Evolutionary conservation across 495 filamentous ascomycete species (phyloP).

Genomic region (Acidomyces sp.): DNA sequence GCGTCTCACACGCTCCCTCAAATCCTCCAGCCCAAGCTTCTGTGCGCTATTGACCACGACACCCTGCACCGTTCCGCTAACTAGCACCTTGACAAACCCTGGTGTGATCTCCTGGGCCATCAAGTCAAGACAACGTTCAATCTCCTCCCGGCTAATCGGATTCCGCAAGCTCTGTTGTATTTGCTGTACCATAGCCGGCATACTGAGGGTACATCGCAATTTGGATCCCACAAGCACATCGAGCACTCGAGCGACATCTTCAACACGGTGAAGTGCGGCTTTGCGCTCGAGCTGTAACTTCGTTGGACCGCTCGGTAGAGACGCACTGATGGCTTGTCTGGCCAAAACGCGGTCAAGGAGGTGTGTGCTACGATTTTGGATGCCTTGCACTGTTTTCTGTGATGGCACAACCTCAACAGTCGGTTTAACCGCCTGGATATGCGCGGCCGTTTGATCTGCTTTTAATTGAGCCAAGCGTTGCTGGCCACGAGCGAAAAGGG

Average conservation of each 20-base stretch:
- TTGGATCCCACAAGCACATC: slow-evolving; percentile 35
- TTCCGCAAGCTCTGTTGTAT: slow-evolving; percentile 48
- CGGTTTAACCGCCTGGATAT: slow-evolving; percentile 31
- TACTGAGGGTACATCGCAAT: slow-evolving; percentile 42
- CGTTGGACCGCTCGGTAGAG: slow-evolving; percentile 29
- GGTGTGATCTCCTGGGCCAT: slow-evolving; percentile 48
- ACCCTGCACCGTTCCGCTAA: slow-evolving; percentile 41
- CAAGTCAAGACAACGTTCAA: slow-evolving; percentile 39
- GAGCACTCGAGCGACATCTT: slow-evolving; percentile 48
- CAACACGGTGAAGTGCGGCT: slow-evolving; percentile 45
- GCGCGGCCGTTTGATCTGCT: slow-evolving; percentile 29
- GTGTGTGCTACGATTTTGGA: slow-evolving; percentile 21
- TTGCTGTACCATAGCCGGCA: slow-evolving; percentile 44
- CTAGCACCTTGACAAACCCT: slow-evolving; percentile 46
- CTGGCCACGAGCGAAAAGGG: slow-evolving; percentile 42
- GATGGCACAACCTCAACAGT: slow-evolving; percentile 11
- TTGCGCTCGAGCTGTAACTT: slow-evolving; percentile 40
- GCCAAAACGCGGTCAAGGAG: slow-evolving; percentile 52
- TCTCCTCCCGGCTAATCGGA: slow-evolving; percentile 49
- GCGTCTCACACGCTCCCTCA: slow-evolving; percentile 32
- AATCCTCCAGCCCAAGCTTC: slow-evolving; percentile 31
- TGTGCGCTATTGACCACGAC: slow-evolving; percentile 41
- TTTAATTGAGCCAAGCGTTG: slow-evolving; percentile 49
- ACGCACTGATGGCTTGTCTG: slow-evolving; percentile 39
- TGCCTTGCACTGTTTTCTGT: slow-evolving; percentile 22